Evolutionary conservation across 371 early-diverging fungal species (phyloP).

Genomic region (Mortierella sp.): DNA sequence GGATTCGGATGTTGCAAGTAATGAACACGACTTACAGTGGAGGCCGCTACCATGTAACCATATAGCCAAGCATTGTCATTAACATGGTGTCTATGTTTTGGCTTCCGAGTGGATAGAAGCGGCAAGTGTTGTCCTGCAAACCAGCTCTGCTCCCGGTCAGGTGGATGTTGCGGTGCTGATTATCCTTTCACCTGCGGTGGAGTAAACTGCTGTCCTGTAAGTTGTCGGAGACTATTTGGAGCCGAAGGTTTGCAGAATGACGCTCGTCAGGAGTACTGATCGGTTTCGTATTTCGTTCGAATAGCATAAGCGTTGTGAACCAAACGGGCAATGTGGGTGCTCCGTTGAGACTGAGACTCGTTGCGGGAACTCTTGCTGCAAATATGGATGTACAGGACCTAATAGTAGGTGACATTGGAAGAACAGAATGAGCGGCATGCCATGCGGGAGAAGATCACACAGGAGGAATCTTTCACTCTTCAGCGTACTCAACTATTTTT

Average conservation of each 20-base stretch:
- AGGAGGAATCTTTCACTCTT: background rate
- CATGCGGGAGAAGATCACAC: too few species aligned
- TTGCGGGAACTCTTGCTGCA: constrained; percentile 21
- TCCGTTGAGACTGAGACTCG: constrained; percentile 7
- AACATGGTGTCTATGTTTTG: background rate
- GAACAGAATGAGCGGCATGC: background rate
- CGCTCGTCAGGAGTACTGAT: background rate
- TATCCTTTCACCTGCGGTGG: constrained; percentile 19
- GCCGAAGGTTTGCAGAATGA: background rate
- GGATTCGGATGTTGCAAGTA: constrained; percentile 26
- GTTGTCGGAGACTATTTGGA: background rate
- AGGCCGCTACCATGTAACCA: background rate
- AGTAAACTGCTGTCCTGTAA: constrained; percentile 25
- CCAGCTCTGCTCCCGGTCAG: constrained; percentile 13
- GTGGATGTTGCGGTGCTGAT: constrained; percentile 12
- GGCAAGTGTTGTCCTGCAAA: constrained; percentile 17
- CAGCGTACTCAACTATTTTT: too few species aligned
- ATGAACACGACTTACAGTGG: background rate
- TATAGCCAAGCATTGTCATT: background rate
- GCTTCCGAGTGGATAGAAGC: background rate
- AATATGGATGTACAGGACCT: constrained; percentile 11
- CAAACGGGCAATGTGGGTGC: constrained; percentile 19
- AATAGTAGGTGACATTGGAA: constrained; percentile 4
- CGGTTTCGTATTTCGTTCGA: constrained; percentile 1
- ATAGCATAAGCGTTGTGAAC: background rate